Conservation (phyloP, 805 yeast species). For the Cyberlindnera bimundalis region DNA sequence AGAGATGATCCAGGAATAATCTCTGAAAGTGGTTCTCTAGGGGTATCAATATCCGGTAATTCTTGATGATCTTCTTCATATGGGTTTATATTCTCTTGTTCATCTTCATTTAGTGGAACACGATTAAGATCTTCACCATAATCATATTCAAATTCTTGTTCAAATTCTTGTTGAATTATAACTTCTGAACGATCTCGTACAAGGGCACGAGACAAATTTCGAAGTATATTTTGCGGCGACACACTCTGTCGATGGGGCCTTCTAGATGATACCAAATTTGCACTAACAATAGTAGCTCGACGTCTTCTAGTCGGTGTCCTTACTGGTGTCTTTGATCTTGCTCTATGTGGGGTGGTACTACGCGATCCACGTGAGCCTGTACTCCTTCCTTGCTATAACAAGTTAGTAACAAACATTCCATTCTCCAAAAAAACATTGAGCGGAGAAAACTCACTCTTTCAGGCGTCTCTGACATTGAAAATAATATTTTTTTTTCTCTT, state of each 20-base stretch:
- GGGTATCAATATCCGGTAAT: not conserved
- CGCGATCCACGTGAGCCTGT: conserved; percentile 8
- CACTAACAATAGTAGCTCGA: conserved; percentile 23
- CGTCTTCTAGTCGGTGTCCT: conserved; percentile 26
- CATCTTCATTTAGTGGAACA: not conserved
- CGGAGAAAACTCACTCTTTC: conserved; percentile 10
- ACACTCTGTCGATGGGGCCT: conserved; percentile 17
- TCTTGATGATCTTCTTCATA: not conserved
- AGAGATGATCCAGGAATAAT: conserved; percentile 3
- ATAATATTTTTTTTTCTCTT: too few relatives aligned
- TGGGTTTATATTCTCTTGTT: conserved; percentile 4
- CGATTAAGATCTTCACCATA: conserved; percentile 2
- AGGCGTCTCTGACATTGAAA: conserved; percentile 10
- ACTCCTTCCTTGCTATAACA: conserved; percentile 7
- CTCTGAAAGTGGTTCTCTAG: conserved; percentile 5
- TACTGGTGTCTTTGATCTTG: conserved; percentile 22
- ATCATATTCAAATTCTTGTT: not conserved
- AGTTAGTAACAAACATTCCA: not conserved
- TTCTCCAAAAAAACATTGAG: too few relatives aligned
- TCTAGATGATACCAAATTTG: conserved; percentile 23
- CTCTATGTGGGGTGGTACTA: conserved; percentile 16
- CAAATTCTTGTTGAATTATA: not conserved
- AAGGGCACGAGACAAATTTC: conserved; percentile 24
- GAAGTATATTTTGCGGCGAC: conserved; percentile 24
- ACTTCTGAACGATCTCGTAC: conserved; percentile 11